Evolutionary conservation across 441 rosid genomes (phyloP).

Genomic region (Eruca vesicaria): DNA sequence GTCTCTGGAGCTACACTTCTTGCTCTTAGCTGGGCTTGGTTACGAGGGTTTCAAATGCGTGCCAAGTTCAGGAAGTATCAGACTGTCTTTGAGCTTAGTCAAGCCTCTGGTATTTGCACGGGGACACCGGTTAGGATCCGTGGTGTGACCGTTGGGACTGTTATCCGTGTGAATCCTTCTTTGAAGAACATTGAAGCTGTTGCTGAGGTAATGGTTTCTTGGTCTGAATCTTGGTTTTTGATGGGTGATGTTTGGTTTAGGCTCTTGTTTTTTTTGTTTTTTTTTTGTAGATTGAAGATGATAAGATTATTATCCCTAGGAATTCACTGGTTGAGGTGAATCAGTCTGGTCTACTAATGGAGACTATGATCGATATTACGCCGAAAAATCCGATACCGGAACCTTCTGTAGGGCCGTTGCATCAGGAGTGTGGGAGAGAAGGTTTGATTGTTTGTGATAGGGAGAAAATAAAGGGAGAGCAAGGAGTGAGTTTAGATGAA

Average conservation of each 20-base stretch:
- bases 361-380: conserved; percentile 86
- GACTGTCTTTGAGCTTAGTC: conserved; percentile 76
- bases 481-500: conserved; percentile 93
- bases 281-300: conserved; percentile 75
- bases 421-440: conserved; percentile 69
- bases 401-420: conserved; percentile 80
- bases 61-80: conserved; percentile 82
- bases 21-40: conserved; percentile 90
- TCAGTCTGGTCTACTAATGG: conserved; percentile 97
- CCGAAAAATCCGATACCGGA: conserved; percentile 85
- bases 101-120: conserved; percentile 81
- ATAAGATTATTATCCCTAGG: conserved; percentile 79
- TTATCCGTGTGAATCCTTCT: conserved; percentile 85
- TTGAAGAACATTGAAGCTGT: conserved; percentile 83
- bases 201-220: conserved; percentile 63
- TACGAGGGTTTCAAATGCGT: conserved; percentile 75
- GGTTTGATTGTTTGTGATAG: conserved; percentile 86
- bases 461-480: conserved; percentile 77
- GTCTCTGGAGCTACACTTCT: conserved; percentile 81
- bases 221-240: conserved; percentile 7
- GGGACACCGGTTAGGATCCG: conserved; percentile 96
- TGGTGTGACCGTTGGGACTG: conserved; percentile 90
- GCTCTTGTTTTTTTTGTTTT: conserved; percentile 4
- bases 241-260: background rate
- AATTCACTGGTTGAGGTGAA: conserved; percentile 89